These are phyloP conservation scores for Paraleonurus japonicus DNA, from an alignment of 257 asterid species.

Conservation along the genomic window DNA sequence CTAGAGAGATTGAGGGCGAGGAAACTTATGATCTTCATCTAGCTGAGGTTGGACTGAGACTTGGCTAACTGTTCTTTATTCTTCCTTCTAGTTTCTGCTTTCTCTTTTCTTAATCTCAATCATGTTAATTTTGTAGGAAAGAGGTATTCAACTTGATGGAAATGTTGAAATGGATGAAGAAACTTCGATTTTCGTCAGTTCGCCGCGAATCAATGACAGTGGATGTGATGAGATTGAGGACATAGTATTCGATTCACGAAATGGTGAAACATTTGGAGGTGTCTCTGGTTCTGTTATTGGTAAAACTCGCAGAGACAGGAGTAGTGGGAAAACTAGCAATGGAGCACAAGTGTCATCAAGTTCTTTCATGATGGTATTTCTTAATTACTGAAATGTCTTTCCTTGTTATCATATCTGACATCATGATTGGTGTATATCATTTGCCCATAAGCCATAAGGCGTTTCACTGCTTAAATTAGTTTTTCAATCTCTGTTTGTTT, in stretches of 20 bases:
- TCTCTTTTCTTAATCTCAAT: constrained; percentile 21
- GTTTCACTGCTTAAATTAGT: constrained; percentile 8
- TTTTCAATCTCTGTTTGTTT: neutral
- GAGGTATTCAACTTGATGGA: constrained; percentile 72
- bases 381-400: constrained; percentile 6
- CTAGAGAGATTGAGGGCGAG: constrained; percentile 93
- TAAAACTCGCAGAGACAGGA: constrained; percentile 36
- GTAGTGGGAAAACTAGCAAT: constrained; percentile 31
- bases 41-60: constrained; percentile 74
- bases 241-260: constrained; percentile 55
- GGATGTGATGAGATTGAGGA: constrained; percentile 74
- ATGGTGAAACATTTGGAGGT: constrained; percentile 83
- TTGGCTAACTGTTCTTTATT: neutral
- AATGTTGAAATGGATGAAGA: constrained; percentile 83
- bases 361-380: constrained; percentile 51
- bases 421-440: neutral
- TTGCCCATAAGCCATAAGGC: neutral
- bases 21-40: constrained; percentile 87
- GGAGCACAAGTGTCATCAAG: constrained; percentile 43
- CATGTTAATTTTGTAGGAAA: constrained; percentile 55
- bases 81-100: constrained; percentile 2
- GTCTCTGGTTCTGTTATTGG: constrained; percentile 45
- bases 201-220: constrained; percentile 66
- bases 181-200: constrained; percentile 83
- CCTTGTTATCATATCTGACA: constrained; percentile 10